A percentile compares a stretch with the other conserved stretches of the same genome.
These are phyloP conservation scores for Epichloe brachyelytri DNA, from an alignment of 2,329 filamentous ascomycete species.

Conservation along the genomic window DNA sequence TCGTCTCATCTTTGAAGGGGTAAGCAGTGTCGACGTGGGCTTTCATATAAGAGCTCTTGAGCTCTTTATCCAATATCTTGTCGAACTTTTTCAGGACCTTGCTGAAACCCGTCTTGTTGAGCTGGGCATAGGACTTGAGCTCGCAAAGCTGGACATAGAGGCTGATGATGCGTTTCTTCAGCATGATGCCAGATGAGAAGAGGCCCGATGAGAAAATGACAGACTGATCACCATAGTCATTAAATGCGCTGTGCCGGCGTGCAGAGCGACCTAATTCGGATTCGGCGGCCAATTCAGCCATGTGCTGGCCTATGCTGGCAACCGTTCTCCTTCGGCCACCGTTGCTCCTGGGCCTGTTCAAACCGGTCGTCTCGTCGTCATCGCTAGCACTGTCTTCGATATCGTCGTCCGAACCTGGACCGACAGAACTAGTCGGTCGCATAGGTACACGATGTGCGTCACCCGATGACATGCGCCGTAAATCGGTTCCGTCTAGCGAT, in stretches of 20 bases:
- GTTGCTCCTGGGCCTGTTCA: constrained; percentile 32
- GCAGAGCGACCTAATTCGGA: constrained; percentile 43
- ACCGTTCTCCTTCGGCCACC: constrained; percentile 26
- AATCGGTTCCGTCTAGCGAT: constrained; percentile 28
- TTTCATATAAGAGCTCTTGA: constrained; percentile 67
- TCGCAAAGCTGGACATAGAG: constrained; percentile 90
- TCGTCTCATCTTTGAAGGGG: constrained; percentile 64
- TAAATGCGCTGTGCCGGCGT: constrained; percentile 54
- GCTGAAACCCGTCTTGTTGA: constrained; percentile 91
- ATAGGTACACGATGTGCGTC: constrained; percentile 13
- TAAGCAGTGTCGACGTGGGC: constrained; percentile 64
- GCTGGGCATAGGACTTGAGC: constrained; percentile 86
- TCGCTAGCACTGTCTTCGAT: constrained; percentile 47
- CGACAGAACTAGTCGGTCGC: constrained; percentile 24
- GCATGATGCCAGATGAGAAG: constrained; percentile 58
- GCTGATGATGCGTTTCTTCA: constrained; percentile 83
- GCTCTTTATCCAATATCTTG: constrained; percentile 76
- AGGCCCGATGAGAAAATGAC: constrained; percentile 49
- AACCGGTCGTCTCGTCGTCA: constrained; percentile 44
- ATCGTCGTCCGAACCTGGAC: constrained; percentile 39
- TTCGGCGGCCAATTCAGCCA: constrained; percentile 48
- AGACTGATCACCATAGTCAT: constrained; percentile 67
- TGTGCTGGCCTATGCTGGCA: constrained; percentile 24
- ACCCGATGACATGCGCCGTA: constrained; percentile 19
- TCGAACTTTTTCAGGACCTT: constrained; percentile 98